These are phyloP conservation scores for Neurospora discreta DNA, from an alignment of 495 filamentous ascomycete species.

Conservation along the genomic window DNA sequence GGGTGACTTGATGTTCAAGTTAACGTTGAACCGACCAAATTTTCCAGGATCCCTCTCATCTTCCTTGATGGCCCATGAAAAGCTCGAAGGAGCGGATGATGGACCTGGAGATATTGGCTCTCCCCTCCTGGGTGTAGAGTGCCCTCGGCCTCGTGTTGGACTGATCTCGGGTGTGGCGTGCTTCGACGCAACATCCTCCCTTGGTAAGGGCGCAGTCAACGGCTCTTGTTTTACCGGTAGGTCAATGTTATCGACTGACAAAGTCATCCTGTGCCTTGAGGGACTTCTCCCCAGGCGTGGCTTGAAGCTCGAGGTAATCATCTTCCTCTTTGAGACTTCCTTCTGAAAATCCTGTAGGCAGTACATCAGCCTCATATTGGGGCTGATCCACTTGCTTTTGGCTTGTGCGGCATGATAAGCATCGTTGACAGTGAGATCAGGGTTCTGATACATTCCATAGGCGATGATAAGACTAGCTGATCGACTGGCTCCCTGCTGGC, in stretches of 20 bases:
- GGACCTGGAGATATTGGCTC: slow-evolving; percentile 44
- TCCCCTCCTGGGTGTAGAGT: slow-evolving; percentile 27
- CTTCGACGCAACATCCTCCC: slow-evolving; percentile 22
- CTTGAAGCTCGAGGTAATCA: slow-evolving; percentile 32
- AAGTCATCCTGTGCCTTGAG: slow-evolving; percentile 39
- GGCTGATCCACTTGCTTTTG: slow-evolving; percentile 89
- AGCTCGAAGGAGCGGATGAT: slow-evolving; percentile 45
- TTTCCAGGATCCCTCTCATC: slow-evolving; percentile 27
- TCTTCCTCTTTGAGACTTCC: slow-evolving; percentile 44
- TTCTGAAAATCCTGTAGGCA: slow-evolving; percentile 88
- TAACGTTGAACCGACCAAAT: slow-evolving; percentile 30
- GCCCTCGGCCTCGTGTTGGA: slow-evolving; percentile 26
- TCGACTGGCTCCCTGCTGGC: slow-evolving; percentile 89
- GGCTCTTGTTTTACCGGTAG: slow-evolving; percentile 30
- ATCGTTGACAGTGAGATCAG: slow-evolving; percentile 76
- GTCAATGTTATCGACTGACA: slow-evolving; percentile 41
- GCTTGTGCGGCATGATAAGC: slow-evolving; percentile 85
- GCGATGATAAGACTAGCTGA: slow-evolving; percentile 96
- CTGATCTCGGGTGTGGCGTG: slow-evolving; percentile 16
- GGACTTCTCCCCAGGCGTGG: slow-evolving; percentile 35
- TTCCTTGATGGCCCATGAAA: slow-evolving; percentile 38
- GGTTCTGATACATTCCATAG: slow-evolving; percentile 89
- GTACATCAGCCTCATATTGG: slow-evolving; percentile 97
- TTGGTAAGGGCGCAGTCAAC: slow-evolving; percentile 39
- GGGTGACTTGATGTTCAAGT: slow-evolving; percentile 9